Evolutionary conservation across 371 early-diverging fungal species (phyloP), one percentile per base, ranked within the genome.

Genomic region (Mortierella sp.): DNA sequence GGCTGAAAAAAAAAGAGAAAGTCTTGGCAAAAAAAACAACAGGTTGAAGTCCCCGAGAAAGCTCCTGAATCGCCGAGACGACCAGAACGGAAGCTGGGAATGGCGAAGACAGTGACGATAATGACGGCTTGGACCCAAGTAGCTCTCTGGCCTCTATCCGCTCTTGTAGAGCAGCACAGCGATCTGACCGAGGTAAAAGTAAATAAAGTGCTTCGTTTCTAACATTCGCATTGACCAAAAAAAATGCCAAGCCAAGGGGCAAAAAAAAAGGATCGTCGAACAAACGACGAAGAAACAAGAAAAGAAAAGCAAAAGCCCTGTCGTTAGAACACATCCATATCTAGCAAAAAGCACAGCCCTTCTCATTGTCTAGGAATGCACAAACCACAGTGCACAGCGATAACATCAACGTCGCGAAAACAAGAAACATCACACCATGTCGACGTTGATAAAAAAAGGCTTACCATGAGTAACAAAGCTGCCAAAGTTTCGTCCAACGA

Each of bases 401-500:
- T 26, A 31, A 31, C 11, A 31, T 13, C 57, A 54, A 10, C n/a
- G 2, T 40, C 43, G 43, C 43, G 43, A 40, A 40, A 40, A 6
- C 6, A 6, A 40, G 43, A 40, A n/a, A n/a, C n/a, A n/a, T n/a
- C n/a, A n/a, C n/a, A n/a, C n/a, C n/a, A n/a, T n/a, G n/a, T n/a
- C n/a, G n/a, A n/a, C n/a, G n/a, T n/a, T n/a, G n/a, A n/a, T n/a
- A n/a, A n/a, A n/a, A n/a, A n/a, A n/a, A n/a, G n/a, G 69, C 87
- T 88, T 92, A 97, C 97, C 97, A 86, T 99, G 98, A 37, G 99
- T 98, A 13, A 98, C 99, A 83, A 96, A 98, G 71, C 97, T 97
- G 69, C 98, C 99, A 94, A 98, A 99, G 92, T 96, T 98, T 77
- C 98, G 93, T 73, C 99, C 99, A 69, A 98, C 99, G 78, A 99